Percentiles rank a stretch among this genome's conserved stretches.
Evolutionary conservation across 2,329 filamentous ascomycete genomes (phyloP).

Genomic region (Cladosporium sp.): DNA sequence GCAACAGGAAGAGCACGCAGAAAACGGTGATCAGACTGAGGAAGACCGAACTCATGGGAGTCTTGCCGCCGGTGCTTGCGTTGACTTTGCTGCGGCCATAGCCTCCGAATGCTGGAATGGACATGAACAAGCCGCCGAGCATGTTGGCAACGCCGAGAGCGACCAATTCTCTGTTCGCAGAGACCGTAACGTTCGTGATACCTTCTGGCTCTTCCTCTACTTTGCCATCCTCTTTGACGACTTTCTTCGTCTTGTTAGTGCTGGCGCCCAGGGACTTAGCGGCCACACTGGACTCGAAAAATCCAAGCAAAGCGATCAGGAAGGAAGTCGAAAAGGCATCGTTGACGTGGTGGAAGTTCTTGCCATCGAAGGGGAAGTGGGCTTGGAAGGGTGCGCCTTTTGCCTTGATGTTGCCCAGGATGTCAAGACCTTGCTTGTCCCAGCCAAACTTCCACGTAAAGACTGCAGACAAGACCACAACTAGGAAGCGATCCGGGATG

Average conservation of each 20-base stretch:
- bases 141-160: slow-evolving; percentile 87
- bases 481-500: slow-evolving; percentile 83
- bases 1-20: slow-evolving; percentile 75
- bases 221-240: slow-evolving; percentile 25
- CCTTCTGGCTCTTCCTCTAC: slow-evolving; percentile 39
- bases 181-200: slow-evolving; percentile 76
- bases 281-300: slow-evolving; percentile 95
- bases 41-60: slow-evolving; percentile 88
- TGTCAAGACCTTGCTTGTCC: slow-evolving; percentile 73
- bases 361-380: slow-evolving; percentile 75
- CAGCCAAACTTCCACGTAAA: slow-evolving; percentile 73
- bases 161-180: slow-evolving; percentile 88
- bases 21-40: slow-evolving; percentile 77
- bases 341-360: slow-evolving; percentile 75
- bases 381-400: slow-evolving; percentile 72
- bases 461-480: slow-evolving; percentile 80
- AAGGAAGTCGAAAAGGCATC: slow-evolving; percentile 88
- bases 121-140: slow-evolving; percentile 87
- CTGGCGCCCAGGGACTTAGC: slow-evolving; percentile 77
- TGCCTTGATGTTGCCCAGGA: slow-evolving; percentile 77
- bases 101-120: slow-evolving; percentile 88
- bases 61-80: slow-evolving; percentile 83
- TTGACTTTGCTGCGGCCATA: slow-evolving; percentile 97
- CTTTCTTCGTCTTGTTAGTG: slow-evolving; percentile 44
- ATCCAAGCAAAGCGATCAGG: slow-evolving; percentile 90